Evolutionary conservation across 176 grass and related monocot genomes (phyloP).

Genomic region (Avena eriantha): DNA sequence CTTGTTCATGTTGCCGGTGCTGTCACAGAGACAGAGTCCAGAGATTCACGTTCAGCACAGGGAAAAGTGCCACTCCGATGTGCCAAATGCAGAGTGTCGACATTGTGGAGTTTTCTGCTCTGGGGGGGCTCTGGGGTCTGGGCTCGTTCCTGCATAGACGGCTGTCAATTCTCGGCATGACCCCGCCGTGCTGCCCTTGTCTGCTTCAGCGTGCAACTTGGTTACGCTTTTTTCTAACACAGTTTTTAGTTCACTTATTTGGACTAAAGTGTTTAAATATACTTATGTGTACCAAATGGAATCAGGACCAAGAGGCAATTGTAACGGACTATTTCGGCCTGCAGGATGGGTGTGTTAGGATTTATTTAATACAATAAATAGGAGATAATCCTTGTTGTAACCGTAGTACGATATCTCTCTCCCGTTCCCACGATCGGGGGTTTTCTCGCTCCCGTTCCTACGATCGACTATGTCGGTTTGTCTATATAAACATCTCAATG

Average conservation of each 20-base stretch:
- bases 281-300: background rate
- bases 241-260: background rate
- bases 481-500: too few species aligned
- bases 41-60: conserved; percentile 31
- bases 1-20: background rate
- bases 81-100: conserved; percentile 46
- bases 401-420: too few species aligned
- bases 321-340: background rate
- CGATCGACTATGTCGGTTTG: too few species aligned
- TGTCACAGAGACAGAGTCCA: background rate
- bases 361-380: too few species aligned
- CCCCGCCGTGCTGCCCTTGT: background rate
- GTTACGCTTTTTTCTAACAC: background rate
- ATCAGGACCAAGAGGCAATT: background rate
- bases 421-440: too few species aligned
- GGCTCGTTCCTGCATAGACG: background rate
- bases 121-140: background rate
- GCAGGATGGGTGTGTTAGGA: background rate
- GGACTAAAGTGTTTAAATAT: too few species aligned
- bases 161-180: conserved; percentile 21
- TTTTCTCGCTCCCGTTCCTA: too few species aligned
- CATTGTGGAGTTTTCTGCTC: conserved; percentile 17
- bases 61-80: background rate
- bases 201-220: background rate
- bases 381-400: too few species aligned